phyloP scores from a whole-genome alignment of 306 rosid species.

The Prunus armeniaca region DNA sequence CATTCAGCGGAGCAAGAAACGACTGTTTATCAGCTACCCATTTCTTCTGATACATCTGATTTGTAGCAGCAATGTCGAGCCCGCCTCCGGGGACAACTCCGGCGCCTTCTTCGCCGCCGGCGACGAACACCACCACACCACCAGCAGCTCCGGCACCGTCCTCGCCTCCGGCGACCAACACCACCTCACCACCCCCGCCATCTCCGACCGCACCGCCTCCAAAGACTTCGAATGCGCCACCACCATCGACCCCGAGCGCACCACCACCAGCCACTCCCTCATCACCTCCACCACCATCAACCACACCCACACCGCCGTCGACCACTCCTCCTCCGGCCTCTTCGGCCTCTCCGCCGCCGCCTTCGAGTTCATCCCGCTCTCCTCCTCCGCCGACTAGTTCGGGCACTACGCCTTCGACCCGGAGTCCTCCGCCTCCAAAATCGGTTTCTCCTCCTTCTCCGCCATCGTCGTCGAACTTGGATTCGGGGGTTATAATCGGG shows the following conservation, averaged over 20 bases:
- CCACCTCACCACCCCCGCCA: conserved; percentile 33
- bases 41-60: not conserved
- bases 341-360: conserved; percentile 23
- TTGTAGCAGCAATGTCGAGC: conserved; percentile 40
- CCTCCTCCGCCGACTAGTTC: conserved; percentile 26
- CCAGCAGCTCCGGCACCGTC: not conserved
- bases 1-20: not conserved
- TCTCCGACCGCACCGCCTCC: conserved; percentile 33
- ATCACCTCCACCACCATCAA: conserved; percentile 34
- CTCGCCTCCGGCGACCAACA: not conserved
- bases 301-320: conserved; percentile 29
- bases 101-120: not conserved
- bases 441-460: conserved; percentile 34
- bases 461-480: conserved; percentile 35
- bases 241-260: conserved; percentile 15
- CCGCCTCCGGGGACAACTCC: conserved; percentile 31
- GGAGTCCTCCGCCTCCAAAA: conserved; percentile 32
- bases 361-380: not conserved
- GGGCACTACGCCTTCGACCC: conserved; percentile 26
- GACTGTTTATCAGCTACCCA: not conserved
- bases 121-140: not conserved
- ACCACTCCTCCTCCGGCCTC: conserved; percentile 29
- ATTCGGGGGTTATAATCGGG: conserved; percentile 62
- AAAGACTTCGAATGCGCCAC: conserved; percentile 18
- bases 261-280: conserved; percentile 33